Conservation (phyloP, 2,329 filamentous ascomycete species). For the Monilinia fructicola region DNA sequence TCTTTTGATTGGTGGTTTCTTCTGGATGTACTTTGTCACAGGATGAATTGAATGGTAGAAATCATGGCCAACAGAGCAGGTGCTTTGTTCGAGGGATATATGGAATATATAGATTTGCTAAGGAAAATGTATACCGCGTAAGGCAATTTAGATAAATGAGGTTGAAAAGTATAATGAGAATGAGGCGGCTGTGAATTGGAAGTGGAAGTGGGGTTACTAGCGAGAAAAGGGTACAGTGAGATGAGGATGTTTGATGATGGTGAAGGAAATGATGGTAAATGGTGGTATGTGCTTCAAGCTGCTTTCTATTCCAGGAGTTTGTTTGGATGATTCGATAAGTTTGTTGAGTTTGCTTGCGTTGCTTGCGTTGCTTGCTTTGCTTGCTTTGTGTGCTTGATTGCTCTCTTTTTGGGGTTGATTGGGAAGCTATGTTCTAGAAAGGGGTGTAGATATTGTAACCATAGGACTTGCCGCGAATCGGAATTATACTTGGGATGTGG, state of each 20-base stretch:
- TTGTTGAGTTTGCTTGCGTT: constrained; percentile 5
- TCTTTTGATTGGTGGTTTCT: background rate
- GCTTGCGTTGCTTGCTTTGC: constrained; percentile 19
- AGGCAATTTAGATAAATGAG: background rate
- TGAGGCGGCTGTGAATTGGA: constrained; percentile 7
- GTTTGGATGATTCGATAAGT: constrained; percentile 11
- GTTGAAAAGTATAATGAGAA: constrained; percentile 6
- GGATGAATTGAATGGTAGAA: constrained; percentile 7
- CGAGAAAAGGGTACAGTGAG: background rate
- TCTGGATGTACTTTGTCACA: background rate
- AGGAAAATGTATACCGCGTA: background rate
- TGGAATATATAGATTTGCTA: background rate
- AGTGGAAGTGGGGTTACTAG: constrained; percentile 2
- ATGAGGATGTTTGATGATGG: constrained; percentile 10
- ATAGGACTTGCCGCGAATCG: constrained; percentile 5
- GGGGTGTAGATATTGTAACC: constrained; percentile 12
- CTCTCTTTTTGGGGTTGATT: background rate
- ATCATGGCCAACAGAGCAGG: constrained; percentile 6
- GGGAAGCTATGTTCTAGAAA: background rate
- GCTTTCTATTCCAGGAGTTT: background rate
- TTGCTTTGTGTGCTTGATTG: constrained; percentile 14
- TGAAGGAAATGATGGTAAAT: background rate
- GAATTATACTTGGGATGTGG: constrained; percentile 23
- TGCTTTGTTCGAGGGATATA: constrained; percentile 7
- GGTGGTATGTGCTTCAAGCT: constrained; percentile 6